Evolutionary conservation across 2,329 filamentous ascomycete genomes (phyloP), one percentile per base, ranked within the genome.

Genomic region (Dothiorella sarmentorum): DNA sequence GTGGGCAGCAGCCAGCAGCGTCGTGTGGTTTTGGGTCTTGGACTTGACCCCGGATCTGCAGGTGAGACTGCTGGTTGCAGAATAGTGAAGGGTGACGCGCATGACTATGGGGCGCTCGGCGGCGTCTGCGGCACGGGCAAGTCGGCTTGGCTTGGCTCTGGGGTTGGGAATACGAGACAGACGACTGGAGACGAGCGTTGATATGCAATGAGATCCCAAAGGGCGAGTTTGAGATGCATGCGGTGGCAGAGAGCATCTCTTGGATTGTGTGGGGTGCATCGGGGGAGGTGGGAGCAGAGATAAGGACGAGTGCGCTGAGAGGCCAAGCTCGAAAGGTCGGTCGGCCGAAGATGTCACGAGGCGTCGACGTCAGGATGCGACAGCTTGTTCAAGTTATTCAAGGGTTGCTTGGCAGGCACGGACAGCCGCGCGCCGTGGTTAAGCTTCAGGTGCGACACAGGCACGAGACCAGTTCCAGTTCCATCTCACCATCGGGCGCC

Each of bases 351-450:
- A 35, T 35, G 29, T 53, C 49, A 53, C 49, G 35, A 40, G 49
- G 40, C 35, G 4, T 20, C 11, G 20, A 52, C 49, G 33, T 52
- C 47, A 52, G 33, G 17, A 38, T 40, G 49, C 49, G 33, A 17
- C 33, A 13, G 49, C 33, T n/a, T n/a, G n/a, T n/a, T n/a, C n/a
- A n/a, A n/a, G n/a, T n/a, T 26, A 47, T 2, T 38, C 40, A 11
- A n/a, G n/a, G 9, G 45, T 29, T 6, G 47, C 49, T 52, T 52
- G 49, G 49, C 49, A 52, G 49, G 49, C 35, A 52, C 49, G n/a
- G 33, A 15, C 33, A 15, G 10, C 9, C 6, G 5, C 6, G 33
- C 22, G 40, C 22, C 37, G 37, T 7, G 2, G 5, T 40, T 7
- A n/a, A n/a, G n/a, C n/a, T 3, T 40, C 37, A 22, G 24, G 43